phyloP scores from a whole-genome alignment of 768 basidiomycete genomes.

The Boletus rubescentipes region DNA sequence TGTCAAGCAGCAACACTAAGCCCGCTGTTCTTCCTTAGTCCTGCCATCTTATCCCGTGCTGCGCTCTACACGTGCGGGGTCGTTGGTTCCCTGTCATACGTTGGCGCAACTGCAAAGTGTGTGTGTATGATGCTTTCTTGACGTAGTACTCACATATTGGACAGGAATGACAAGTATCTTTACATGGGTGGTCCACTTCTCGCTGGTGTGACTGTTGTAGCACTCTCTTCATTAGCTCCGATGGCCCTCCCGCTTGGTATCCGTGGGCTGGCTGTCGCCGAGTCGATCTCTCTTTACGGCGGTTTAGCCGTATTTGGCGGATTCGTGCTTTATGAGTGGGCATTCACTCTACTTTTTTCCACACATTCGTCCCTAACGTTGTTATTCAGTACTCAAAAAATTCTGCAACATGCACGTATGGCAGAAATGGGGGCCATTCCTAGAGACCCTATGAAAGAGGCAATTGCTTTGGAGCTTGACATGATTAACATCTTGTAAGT shows the following conservation, averaged over 20 bases:
- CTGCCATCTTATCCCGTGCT: constrained; percentile 81
- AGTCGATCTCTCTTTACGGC: constrained; percentile 81
- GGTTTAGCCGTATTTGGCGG: constrained; percentile 87
- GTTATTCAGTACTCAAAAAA: constrained; percentile 68
- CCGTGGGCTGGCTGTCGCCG: constrained; percentile 71
- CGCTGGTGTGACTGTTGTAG: constrained; percentile 86
- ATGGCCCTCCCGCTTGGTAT: constrained; percentile 85
- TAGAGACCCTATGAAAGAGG: constrained; percentile 75
- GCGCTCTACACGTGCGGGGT: constrained; percentile 86
- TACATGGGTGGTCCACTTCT: constrained; percentile 86
- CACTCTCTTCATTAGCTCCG: constrained; percentile 82
- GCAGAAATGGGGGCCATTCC: constrained; percentile 66
- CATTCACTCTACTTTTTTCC: background rate
- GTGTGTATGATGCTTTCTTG: constrained; percentile 12
- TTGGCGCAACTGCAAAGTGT: constrained; percentile 84
- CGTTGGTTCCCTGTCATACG: constrained; percentile 82
- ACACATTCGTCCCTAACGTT: background rate
- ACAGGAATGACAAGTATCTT: constrained; percentile 75
- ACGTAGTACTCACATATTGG: background rate
- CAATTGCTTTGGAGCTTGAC: constrained; percentile 77
- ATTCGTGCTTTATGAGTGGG: constrained; percentile 85
- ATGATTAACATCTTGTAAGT: constrained; percentile 89
- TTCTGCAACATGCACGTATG: constrained; percentile 71
- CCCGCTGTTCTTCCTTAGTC: constrained; percentile 86
- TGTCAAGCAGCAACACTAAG: constrained; percentile 86